Conservation (phyloP, 306 rosid genomes). For the Clitoria ternatea region DNA sequence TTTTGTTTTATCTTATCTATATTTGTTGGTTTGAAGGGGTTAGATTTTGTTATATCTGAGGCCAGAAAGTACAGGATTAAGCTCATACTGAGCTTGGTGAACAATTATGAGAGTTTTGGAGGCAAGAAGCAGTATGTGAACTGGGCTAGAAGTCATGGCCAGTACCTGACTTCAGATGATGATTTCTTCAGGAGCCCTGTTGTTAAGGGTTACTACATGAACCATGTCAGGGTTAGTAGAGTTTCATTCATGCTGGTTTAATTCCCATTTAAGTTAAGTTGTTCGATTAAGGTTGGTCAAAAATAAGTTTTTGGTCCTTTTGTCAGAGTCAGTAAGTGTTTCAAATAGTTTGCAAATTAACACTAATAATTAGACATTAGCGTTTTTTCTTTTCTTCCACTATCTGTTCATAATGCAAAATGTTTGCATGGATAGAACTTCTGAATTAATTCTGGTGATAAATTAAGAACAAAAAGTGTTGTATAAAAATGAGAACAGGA, state of each 20-base stretch:
- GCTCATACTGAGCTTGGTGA: slow-evolving; percentile 86
- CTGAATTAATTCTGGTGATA: not conserved
- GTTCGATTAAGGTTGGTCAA: too few relatives aligned
- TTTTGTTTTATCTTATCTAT: slow-evolving; percentile 12
- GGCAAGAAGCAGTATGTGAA: slow-evolving; percentile 95
- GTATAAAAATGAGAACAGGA: not conserved
- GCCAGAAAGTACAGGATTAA: slow-evolving; percentile 79
- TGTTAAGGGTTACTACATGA: slow-evolving; percentile 72
- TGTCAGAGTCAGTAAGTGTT: too few relatives aligned
- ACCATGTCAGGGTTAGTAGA: slow-evolving; percentile 62
- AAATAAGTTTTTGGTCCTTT: too few relatives aligned
- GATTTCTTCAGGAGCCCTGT: slow-evolving; percentile 77
- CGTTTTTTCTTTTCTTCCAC: not conserved
- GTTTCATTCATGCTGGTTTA: too few relatives aligned
- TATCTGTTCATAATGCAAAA: not conserved
- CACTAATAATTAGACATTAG: too few relatives aligned
- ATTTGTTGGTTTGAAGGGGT: slow-evolving; percentile 51
- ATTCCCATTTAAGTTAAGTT: too few relatives aligned
- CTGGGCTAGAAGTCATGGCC: slow-evolving; percentile 86
- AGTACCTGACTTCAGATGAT: slow-evolving; percentile 73
- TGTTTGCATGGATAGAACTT: too few relatives aligned
- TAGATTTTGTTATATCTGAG: slow-evolving; percentile 82
- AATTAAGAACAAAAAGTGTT: not conserved
- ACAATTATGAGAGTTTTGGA: slow-evolving; percentile 85
- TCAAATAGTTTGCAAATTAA: too few relatives aligned